A percentile compares a stretch with the other conserved stretches of the same genome.
Conservation (phyloP, 2,329 filamentous ascomycete species). For the Talaromyces verruculosus region DNA sequence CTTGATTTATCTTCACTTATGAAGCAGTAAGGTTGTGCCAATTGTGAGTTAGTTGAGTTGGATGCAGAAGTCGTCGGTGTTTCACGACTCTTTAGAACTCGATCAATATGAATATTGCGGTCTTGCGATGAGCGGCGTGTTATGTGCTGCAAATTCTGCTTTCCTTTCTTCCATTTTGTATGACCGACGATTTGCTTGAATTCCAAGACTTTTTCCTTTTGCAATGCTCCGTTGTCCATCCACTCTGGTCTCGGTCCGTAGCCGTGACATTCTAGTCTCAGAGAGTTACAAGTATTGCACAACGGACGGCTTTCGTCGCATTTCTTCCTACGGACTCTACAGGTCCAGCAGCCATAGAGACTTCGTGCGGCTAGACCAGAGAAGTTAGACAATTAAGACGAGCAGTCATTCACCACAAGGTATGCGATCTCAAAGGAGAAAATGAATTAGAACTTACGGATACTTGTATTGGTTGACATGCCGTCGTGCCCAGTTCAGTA, state of each 20-base stretch:
- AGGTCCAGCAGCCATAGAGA: neutral
- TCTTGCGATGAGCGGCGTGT: neutral
- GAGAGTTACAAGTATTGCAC: neutral
- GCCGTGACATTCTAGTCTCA: neutral
- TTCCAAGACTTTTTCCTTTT: neutral
- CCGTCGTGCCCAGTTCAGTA: neutral
- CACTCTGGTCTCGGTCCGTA: constrained; percentile 1
- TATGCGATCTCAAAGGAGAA: neutral
- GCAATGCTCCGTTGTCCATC: constrained; percentile 5
- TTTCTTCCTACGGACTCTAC: neutral
- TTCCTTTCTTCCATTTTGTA: constrained; percentile 1
- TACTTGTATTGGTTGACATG: neutral
- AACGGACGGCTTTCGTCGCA: neutral
- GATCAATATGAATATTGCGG: neutral
- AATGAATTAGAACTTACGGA: neutral
- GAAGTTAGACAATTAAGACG: neutral
- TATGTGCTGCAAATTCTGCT: neutral
- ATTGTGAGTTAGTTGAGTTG: neutral
- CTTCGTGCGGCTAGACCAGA: neutral
- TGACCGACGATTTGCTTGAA: constrained; percentile 8
- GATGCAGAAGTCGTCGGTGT: neutral
- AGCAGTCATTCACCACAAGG: neutral
- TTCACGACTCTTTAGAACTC: neutral
- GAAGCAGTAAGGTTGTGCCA: neutral
- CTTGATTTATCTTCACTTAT: neutral